These are phyloP conservation scores for Dalbergia cochinchinensis DNA, from an alignment of 306 rosid species.

Conservation along the genomic window DNA sequence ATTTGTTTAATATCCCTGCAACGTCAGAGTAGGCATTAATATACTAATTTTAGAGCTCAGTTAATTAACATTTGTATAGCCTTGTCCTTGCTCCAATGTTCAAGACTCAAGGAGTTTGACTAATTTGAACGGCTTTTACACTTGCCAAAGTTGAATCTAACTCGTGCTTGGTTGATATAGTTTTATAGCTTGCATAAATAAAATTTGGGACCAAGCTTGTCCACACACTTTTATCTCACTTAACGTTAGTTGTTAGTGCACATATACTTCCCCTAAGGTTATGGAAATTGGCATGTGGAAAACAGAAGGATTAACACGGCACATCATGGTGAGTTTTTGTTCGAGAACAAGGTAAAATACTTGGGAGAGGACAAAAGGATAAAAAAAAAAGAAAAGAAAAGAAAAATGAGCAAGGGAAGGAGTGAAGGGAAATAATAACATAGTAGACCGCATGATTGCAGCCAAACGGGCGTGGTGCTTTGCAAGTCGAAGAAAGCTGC, in stretches of 20 bases:
- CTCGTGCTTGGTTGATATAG: conserved; percentile 12
- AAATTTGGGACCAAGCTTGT: neutral
- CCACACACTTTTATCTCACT: neutral
- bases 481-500: conserved; percentile 73
- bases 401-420: conserved; percentile 2
- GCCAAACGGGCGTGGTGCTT: conserved; percentile 95
- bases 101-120: conserved; percentile 24
- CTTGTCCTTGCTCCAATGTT: conserved; percentile 30
- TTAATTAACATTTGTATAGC: neutral
- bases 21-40: neutral
- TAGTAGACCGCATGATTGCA: conserved; percentile 94
- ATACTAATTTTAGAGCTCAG: neutral
- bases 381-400: conserved; percentile 17
- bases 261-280: neutral
- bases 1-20: conserved; percentile 1
- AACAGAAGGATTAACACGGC: conserved; percentile 45
- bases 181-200: conserved; percentile 21
- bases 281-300: conserved; percentile 45
- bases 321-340: conserved; percentile 25
- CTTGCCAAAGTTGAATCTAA: conserved; percentile 50
- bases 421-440: conserved; percentile 65
- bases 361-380: conserved; percentile 45
- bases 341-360: conserved; percentile 47
- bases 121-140: conserved; percentile 21
- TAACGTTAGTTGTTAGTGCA: neutral